Evolutionary conservation across 2,329 filamentous ascomycete genomes (phyloP).

Genomic region (Rhynchosporium agropyri): DNA sequence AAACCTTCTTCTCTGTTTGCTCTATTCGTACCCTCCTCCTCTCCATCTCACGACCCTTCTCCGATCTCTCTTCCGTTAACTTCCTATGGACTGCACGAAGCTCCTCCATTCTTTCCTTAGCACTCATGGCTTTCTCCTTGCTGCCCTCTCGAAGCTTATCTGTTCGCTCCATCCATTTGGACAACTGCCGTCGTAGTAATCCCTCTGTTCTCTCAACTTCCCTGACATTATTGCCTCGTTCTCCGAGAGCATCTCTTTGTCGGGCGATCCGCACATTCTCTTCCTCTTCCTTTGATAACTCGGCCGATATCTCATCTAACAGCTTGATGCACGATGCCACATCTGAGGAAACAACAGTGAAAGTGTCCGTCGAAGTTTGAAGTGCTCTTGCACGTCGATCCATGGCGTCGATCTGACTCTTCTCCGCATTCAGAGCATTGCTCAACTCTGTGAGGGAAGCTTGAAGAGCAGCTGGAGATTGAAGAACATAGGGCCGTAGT

Average conservation of each 20-base stretch:
- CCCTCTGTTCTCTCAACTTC: conserved; percentile 90
- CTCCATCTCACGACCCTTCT: conserved; percentile 92
- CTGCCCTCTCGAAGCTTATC: conserved; percentile 81
- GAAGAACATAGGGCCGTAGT: conserved; percentile 86
- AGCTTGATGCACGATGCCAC: conserved; percentile 87
- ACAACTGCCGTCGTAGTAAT: conserved; percentile 79
- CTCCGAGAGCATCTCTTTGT: conserved; percentile 84
- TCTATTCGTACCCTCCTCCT: conserved; percentile 90
- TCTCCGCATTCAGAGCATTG: conserved; percentile 76
- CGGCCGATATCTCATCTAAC: conserved; percentile 82
- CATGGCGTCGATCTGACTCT: conserved; percentile 81
- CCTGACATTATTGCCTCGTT: conserved; percentile 84
- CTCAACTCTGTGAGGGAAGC: conserved; percentile 79
- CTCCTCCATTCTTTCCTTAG: conserved; percentile 89
- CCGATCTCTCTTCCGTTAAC: conserved; percentile 80
- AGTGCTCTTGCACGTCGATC: conserved; percentile 87
- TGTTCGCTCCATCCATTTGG: conserved; percentile 84
- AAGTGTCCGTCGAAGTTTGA: conserved; percentile 90
- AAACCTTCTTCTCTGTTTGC: conserved; percentile 97
- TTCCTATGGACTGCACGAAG: conserved; percentile 77
- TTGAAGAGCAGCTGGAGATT: conserved; percentile 84
- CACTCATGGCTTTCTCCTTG: conserved; percentile 76
- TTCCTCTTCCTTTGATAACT: conserved; percentile 88
- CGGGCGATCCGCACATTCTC: conserved; percentile 77
- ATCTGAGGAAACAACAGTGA: conserved; percentile 79